Evolutionary conservation across 1,139 yeast genomes (phyloP), one percentile per base, ranked within the genome.

Genomic region (Pichia sp.): DNA sequence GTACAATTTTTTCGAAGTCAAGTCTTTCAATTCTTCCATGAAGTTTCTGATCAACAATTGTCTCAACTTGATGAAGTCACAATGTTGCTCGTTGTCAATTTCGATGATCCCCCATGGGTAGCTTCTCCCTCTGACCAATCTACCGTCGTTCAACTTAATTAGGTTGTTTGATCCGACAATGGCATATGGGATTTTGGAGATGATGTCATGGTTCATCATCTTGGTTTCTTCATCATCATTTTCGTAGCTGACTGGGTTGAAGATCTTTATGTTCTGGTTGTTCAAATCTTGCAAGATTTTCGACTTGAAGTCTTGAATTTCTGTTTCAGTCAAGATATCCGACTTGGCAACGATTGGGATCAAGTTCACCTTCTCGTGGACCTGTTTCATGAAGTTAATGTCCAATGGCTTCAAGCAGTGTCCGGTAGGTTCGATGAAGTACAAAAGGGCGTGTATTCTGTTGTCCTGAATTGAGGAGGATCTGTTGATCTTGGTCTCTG

Each of bases 31-130:
- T 71, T 93, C 99, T 73, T 92, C 98, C 80, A 95, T 78, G 72
- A 87, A 93, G 71, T 87, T 88, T 75, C 96, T 85, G 61, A 95
- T 80, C 68, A 95, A 80, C 69, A 95, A 78, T 72, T 93, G 96
- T 66, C 97, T 88, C 68, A 95, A 82, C 71, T 85, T 85, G 64
- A 87, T 84, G 71, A 95, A 95, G 74, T 95, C 99, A 71, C 93
- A 88, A 71, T 95, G 98, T 53, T 84, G 83, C 73, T 90, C 95
- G 71, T 93, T 93, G 71, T 92, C 98, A 61, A 95, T 95, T 73
- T 93, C 98, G 67, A 93, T 87, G 29, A 87, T 78, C 61, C 99
- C 99, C 99, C 99, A 95, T 59, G 99, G 99, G 72, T 95, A 95
- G 62, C 80, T 75, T 74, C 99, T 88, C 61, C 97, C 98, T 70